Conservation (phyloP, 176 grass and related monocot species). For the Musa schizocarpa region DNA sequence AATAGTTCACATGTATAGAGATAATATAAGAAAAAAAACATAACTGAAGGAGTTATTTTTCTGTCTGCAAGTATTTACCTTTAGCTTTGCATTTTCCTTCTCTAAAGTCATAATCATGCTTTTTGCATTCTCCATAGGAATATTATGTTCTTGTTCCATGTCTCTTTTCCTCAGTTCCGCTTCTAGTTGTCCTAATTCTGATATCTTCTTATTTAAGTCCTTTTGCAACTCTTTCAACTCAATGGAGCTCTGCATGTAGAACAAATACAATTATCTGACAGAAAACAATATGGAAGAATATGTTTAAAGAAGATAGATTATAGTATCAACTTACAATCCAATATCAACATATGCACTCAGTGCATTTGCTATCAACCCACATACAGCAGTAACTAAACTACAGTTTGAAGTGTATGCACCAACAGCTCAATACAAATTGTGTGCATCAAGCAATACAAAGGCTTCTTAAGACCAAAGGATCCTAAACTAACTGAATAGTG, state of each 20-base stretch:
- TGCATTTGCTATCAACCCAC: not conserved
- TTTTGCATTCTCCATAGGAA: conserved; percentile 44
- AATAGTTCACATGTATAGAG: not conserved
- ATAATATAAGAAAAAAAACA: conserved; percentile 1
- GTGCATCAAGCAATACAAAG: too few relatives aligned
- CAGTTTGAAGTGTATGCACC: not conserved
- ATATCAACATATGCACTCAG: not conserved
- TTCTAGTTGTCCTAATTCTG: conserved; percentile 41
- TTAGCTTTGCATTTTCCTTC: conserved; percentile 67
- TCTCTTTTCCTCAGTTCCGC: conserved; percentile 45
- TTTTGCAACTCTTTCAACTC: conserved; percentile 48
- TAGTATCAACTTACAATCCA: not conserved
- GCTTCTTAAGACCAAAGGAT: too few relatives aligned
- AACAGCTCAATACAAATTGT: not conserved
- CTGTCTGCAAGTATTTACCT: conserved; percentile 44
- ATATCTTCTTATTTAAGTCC: conserved; percentile 59
- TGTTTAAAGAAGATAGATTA: conserved; percentile 6
- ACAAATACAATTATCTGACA: conserved; percentile 3
- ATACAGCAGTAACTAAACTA: not conserved
- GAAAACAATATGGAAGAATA: not conserved
- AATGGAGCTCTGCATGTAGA: conserved; percentile 40
- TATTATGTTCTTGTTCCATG: conserved; percentile 31
- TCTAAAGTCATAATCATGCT: conserved; percentile 46
- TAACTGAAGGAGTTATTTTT: not conserved
- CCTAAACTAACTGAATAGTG: too few relatives aligned